These are phyloP conservation scores for Cyberlindnera petersonii DNA, from an alignment of 805 yeast genomes.

Conservation along the genomic window DNA sequence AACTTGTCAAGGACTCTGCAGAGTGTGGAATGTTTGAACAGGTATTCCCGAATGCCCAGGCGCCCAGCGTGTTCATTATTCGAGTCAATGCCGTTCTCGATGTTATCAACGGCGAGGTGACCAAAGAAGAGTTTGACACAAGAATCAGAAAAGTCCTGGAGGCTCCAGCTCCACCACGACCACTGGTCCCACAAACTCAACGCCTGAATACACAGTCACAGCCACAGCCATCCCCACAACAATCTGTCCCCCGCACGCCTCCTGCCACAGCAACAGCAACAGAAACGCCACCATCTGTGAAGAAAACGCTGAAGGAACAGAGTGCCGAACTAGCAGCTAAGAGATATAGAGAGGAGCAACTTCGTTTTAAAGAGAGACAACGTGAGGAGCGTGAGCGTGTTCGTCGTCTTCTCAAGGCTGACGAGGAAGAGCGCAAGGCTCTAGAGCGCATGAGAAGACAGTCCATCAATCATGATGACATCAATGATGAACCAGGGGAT, in stretches of 20 bases:
- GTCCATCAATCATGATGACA: conserved; percentile 16
- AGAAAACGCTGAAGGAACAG: conserved; percentile 36
- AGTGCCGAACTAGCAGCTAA: conserved; percentile 37
- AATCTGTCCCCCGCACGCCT: conserved; percentile 13
- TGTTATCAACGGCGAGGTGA: conserved; percentile 34
- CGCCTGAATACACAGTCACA: background rate
- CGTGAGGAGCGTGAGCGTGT: conserved; percentile 54
- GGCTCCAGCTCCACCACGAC: background rate
- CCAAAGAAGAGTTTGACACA: conserved; percentile 27
- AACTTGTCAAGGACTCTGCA: conserved; percentile 36
- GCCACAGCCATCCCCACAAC: conserved; percentile 2
- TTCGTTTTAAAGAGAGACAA: conserved; percentile 34
- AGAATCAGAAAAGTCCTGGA: conserved; percentile 23
- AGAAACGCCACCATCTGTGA: conserved; percentile 4
- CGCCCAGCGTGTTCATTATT: conserved; percentile 59
- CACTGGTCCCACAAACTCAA: background rate
- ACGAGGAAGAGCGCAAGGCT: conserved; percentile 42
- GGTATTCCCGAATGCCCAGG: conserved; percentile 46
- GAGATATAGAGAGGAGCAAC: conserved; percentile 36
- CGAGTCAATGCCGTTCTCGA: conserved; percentile 44
- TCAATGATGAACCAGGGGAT: conserved; percentile 30
- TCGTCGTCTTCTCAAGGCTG: conserved; percentile 47
- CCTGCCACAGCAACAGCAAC: conserved; percentile 6
- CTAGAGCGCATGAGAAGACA: conserved; percentile 21
- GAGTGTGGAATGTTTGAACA: conserved; percentile 49